A percentile compares a stretch with the other conserved stretches of the same genome.
Conservation (phyloP, 345 rosid genomes). For the Mallotus nudiflorus region DNA sequence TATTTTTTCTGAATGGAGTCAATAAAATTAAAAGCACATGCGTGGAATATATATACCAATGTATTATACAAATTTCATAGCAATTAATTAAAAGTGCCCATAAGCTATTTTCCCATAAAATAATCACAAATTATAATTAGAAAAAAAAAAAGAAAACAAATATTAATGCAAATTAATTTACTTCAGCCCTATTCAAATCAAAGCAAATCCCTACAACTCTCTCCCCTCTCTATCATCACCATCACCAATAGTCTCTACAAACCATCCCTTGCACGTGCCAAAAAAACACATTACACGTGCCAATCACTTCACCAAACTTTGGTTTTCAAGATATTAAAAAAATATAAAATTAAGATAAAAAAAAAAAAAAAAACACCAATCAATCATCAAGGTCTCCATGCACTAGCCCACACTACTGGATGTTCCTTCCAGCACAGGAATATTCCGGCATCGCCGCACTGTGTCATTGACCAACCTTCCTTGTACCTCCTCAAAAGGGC, state of each 20-base stretch:
- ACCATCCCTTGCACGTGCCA: constrained; percentile 26
- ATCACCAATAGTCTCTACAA: not conserved
- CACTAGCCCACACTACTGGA: constrained; percentile 95
- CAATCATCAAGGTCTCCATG: constrained; percentile 70
- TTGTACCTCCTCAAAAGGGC: constrained; percentile 90
- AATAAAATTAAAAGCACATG: not conserved
- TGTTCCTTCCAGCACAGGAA: constrained; percentile 94
- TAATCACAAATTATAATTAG: constrained; percentile 30
- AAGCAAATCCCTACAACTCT: constrained; percentile 15
- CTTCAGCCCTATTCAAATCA: constrained; percentile 30
- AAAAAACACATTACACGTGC: constrained; percentile 50
- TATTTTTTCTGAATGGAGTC: not conserved
- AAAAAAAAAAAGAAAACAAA: constrained; percentile 11
- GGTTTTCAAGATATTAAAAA: not conserved
- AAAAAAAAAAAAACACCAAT: not conserved
- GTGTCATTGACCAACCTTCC: constrained; percentile 93
- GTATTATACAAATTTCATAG: not conserved
- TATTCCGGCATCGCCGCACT: constrained; percentile 68
- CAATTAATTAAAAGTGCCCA: not conserved
- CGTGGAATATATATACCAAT: not conserved
- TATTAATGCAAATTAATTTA: constrained; percentile 30
- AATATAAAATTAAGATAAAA: not conserved
- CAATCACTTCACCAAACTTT: constrained; percentile 21
- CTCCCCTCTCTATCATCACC: not conserved
- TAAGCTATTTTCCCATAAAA: constrained; percentile 10